Conservation (phyloP, 176 grass and related monocot genomes). For the Rhynchospora pubera region DNA sequence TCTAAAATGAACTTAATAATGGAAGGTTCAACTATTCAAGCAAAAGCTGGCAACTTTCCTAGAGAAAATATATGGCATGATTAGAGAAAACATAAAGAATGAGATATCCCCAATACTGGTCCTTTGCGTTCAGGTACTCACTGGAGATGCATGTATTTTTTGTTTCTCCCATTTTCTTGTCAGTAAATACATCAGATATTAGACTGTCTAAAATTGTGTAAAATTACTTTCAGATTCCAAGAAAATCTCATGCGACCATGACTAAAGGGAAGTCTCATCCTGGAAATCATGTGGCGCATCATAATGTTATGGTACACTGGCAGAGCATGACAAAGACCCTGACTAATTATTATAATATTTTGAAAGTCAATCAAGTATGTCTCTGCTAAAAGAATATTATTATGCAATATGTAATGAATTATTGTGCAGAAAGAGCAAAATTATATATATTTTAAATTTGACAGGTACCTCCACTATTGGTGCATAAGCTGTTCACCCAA, state of each 20-base stretch:
- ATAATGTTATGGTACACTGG: slow-evolving; percentile 90
- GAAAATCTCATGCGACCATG: slow-evolving; percentile 71
- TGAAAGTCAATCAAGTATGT: slow-evolving; percentile 95
- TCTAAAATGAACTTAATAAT: slow-evolving; percentile 24
- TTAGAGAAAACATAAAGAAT: slow-evolving; percentile 96
- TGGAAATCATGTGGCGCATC: slow-evolving; percentile 74
- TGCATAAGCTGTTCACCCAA: slow-evolving; percentile 95
- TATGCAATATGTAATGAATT: background rate
- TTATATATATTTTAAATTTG: background rate
- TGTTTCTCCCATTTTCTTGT: background rate
- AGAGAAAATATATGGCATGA: slow-evolving; percentile 97
- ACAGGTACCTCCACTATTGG: slow-evolving; percentile 81
- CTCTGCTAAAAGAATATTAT: background rate
- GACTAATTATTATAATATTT: slow-evolving; percentile 65
- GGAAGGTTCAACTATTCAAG: slow-evolving; percentile 93
- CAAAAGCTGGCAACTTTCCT: slow-evolving; percentile 94
- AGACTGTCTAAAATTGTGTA: background rate
- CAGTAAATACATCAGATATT: background rate
- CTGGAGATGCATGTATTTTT: background rate
- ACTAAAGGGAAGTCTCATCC: slow-evolving; percentile 81
- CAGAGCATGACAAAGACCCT: slow-evolving; percentile 88
- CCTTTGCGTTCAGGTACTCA: slow-evolving; percentile 80
- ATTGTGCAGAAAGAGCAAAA: background rate
- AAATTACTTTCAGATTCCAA: slow-evolving; percentile 59
- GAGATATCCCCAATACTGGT: slow-evolving; percentile 89